Evolutionary conservation across 225 moss, liverwort and hornwort species (phyloP).

Genomic region (Physcomitrium patens): DNA sequence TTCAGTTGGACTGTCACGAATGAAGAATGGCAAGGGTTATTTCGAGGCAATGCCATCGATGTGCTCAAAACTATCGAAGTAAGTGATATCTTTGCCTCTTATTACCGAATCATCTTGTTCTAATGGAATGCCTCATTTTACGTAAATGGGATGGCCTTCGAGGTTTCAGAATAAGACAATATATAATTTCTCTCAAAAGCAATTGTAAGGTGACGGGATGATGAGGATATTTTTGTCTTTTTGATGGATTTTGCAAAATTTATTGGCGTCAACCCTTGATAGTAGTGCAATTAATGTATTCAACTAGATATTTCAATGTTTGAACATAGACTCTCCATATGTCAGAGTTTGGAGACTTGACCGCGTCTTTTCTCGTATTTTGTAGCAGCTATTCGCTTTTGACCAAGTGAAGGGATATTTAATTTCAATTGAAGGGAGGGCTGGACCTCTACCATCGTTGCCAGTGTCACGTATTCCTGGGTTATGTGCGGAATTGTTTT

Average conservation of each 20-base stretch:
- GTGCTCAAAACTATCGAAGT: conserved; percentile 86
- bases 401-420: conserved; percentile 73
- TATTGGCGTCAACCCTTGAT: too few relatives aligned
- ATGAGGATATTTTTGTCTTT: too few relatives aligned
- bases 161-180: too few relatives aligned
- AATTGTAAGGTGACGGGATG: too few relatives aligned
- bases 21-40: conserved; percentile 82
- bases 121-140: neutral
- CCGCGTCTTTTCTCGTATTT: conserved; percentile 11
- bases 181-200: too few relatives aligned
- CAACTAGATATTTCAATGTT: neutral
- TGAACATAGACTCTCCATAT: neutral
- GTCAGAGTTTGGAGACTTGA: conserved; percentile 15
- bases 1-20: conserved; percentile 66
- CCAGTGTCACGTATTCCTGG: conserved; percentile 80
- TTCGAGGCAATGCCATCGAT: conserved; percentile 80
- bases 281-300: neutral
- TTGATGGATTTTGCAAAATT: too few relatives aligned
- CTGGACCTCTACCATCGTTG: conserved; percentile 47
- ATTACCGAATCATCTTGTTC: neutral
- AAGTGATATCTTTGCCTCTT: conserved; percentile 11
- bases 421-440: conserved; percentile 60
- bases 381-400: conserved; percentile 73
- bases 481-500: conserved; percentile 72
- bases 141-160: too few relatives aligned